These are phyloP conservation scores for Dictyophora rubrovolvata DNA, from an alignment of 768 basidiomycete genomes.

Conservation along the genomic window DNA sequence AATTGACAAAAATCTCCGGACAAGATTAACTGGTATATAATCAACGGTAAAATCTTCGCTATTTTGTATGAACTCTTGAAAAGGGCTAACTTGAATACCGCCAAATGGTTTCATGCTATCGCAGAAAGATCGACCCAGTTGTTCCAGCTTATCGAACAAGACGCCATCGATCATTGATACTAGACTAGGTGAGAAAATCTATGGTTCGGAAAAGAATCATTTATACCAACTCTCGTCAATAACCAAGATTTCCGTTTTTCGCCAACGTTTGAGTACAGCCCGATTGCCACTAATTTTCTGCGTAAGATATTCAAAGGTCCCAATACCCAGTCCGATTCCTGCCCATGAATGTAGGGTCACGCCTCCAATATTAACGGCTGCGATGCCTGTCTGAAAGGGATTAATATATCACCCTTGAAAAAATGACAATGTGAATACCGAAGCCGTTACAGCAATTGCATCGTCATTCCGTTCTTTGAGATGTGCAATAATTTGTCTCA, in stretches of 20 bases:
- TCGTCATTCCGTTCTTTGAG: conserved; percentile 26
- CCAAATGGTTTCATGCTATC: conserved; percentile 56
- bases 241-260: conserved; percentile 50
- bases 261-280: conserved; percentile 56
- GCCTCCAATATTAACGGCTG: conserved; percentile 76
- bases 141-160: conserved; percentile 73
- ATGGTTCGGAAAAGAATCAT: neutral
- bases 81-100: conserved; percentile 60
- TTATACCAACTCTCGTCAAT: conserved; percentile 71
- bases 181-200: conserved; percentile 18
- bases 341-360: conserved; percentile 76
- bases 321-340: conserved; percentile 66
- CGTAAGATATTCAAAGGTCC: conserved; percentile 39
- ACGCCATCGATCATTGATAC: conserved; percentile 85
- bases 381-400: conserved; percentile 46
- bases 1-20: conserved; percentile 91
- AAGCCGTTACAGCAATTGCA: conserved; percentile 62
- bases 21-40: conserved; percentile 56
- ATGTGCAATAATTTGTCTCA: conserved; percentile 60
- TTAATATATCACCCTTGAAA: neutral
- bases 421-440: conserved; percentile 20
- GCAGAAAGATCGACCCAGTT: conserved; percentile 51
- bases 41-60: conserved; percentile 5
- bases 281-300: conserved; percentile 45
- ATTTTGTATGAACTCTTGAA: conserved; percentile 44